A percentile compares a stretch with the other conserved stretches of the same genome.
These are phyloP conservation scores for Cicer arietinum DNA, from an alignment of 306 rosid genomes.

Conservation along the genomic window DNA sequence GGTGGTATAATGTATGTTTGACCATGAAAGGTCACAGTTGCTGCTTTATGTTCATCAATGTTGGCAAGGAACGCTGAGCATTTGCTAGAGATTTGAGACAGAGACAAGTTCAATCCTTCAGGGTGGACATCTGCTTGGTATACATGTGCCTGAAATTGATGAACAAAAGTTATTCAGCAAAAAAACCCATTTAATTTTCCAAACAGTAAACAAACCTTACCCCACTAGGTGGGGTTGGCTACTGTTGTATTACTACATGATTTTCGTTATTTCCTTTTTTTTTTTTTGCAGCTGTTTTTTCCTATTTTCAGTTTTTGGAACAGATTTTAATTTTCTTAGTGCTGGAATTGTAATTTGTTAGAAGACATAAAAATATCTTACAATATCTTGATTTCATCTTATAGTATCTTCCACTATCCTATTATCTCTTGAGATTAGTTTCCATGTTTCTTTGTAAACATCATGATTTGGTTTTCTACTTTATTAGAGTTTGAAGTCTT, in stretches of 20 bases:
- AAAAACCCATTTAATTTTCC: constrained; percentile 3
- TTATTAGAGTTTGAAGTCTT: constrained; percentile 7
- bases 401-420: not conserved
- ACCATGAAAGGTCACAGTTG: constrained; percentile 78
- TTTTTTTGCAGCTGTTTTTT: not conserved
- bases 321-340: no score
- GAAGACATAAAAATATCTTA: no score
- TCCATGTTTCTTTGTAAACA: not conserved
- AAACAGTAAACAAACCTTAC: not conserved
- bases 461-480: not conserved
- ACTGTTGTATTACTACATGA: not conserved
- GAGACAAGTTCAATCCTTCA: constrained; percentile 51
- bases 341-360: no score
- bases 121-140: constrained; percentile 49
- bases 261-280: not conserved
- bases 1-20: constrained; percentile 79
- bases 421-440: constrained; percentile 11
- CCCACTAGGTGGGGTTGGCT: not conserved
- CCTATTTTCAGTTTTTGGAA: no score
- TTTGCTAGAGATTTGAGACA: constrained; percentile 48
- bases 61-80: constrained; percentile 97
- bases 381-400: not conserved
- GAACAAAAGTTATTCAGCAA: constrained; percentile 18
- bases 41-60: constrained; percentile 72
- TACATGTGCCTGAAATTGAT: constrained; percentile 77